phyloP scores from a whole-genome alignment of 495 filamentous ascomycete species.

The Penicillium longicatenatum region DNA sequence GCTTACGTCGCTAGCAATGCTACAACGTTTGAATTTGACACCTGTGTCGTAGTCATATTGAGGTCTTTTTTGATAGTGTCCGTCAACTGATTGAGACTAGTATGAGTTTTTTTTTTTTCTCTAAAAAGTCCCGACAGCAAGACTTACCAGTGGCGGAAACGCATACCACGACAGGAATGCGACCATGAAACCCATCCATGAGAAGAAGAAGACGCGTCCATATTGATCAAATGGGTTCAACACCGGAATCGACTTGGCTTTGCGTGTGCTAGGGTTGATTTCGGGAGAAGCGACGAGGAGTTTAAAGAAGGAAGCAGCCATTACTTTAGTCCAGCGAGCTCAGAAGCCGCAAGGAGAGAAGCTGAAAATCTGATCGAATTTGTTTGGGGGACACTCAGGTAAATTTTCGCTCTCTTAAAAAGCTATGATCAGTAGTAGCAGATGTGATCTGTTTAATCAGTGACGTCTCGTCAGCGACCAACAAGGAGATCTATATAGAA shows the following conservation, averaged over 20 bases:
- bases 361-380: not conserved
- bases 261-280: slow-evolving; percentile 74
- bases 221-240: slow-evolving; percentile 80
- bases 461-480: not conserved
- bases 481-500: not conserved
- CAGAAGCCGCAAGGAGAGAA: not conserved
- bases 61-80: slow-evolving; percentile 80
- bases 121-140: not conserved
- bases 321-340: not conserved
- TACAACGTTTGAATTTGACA: slow-evolving; percentile 91
- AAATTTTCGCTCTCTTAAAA: not conserved
- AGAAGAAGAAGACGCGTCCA: slow-evolving; percentile 91
- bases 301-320: slow-evolving; percentile 28
- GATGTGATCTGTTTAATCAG: not conserved
- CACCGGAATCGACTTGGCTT: slow-evolving; percentile 78
- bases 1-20: slow-evolving; percentile 79
- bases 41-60: slow-evolving; percentile 64
- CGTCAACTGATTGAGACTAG: slow-evolving; percentile 55
- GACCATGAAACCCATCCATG: slow-evolving; percentile 94
- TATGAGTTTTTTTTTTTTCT: too few species aligned
- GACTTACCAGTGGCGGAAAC: slow-evolving; percentile 77
- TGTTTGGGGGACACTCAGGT: not conserved
- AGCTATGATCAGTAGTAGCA: not conserved
- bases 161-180: slow-evolving; percentile 91
- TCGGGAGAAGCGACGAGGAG: slow-evolving; percentile 41